Evolutionary conservation across 345 rosid species (phyloP), one percentile per base, ranked within the genome.

Genomic region (Psidium friedrichsthalianum): DNA sequence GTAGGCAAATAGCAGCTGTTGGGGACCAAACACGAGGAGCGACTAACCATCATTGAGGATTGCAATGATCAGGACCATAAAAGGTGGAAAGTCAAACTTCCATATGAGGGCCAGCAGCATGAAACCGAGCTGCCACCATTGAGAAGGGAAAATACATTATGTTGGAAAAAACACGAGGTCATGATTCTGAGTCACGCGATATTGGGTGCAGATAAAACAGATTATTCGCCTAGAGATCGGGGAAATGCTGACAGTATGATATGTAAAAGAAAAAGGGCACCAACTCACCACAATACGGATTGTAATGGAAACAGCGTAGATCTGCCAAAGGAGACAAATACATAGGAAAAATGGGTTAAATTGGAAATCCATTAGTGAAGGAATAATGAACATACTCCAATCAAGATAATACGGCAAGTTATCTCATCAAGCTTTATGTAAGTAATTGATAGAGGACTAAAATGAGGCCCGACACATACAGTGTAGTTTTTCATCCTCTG

Each of bases 401-500:
- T 47, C 29, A 27, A 80, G 51, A 51, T 29, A 54, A 32, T 25
- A 29, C 18, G 47, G 47, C 25, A 69, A 69, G 36, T 69, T 20
- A 69, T 69, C 32, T 36, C 13, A 69, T 69, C 47, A 32, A 47
- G 56, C 56, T 69, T 44, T 69, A 25, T 54, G 64, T 49, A 69
- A 53, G 51, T 47, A 47, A 69, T 51, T 16, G 69, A 56, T 29
- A 52, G 84, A 82, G 22, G 3, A 55, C 40, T 29, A 52, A 15
- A 53, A 21, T 36, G 49, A 82, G 53, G 53, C 83, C 56, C 36
- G 54, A 52, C 40, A 84, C 95, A 90, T 91, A 97, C 98, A 0
- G 99, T 97, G 90, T 96, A 97, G 85, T 97, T 97, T 88, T 97
- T 97, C 99, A 97, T 97, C 87, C 99, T 93, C 89, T 97, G 99